Evolutionary conservation across 2,329 filamentous ascomycete species (phyloP).

Genomic region (Fusarium pseudoanthophilum): DNA sequence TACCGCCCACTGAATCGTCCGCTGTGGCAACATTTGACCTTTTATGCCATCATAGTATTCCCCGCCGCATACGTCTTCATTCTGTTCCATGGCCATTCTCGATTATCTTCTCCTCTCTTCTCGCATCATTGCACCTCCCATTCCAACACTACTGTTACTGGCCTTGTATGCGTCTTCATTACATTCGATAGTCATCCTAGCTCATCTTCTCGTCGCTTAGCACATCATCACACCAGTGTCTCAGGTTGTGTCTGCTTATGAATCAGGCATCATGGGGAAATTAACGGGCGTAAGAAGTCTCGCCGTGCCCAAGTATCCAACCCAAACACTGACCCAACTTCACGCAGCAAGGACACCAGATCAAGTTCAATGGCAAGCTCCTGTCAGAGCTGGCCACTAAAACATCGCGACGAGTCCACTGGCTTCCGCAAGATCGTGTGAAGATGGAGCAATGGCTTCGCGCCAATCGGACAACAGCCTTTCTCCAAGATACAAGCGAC

Average conservation of each 20-base stretch:
- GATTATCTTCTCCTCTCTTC: background rate
- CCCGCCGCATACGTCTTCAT: background rate
- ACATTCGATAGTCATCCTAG: too few species aligned
- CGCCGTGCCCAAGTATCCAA: background rate
- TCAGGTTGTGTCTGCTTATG: background rate
- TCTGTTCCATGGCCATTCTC: background rate
- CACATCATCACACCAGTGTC: background rate
- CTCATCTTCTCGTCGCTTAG: fast-evolving
- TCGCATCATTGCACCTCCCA: background rate
- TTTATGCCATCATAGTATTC: background rate
- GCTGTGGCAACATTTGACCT: too few species aligned
- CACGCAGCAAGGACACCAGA: background rate
- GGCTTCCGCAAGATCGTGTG: background rate
- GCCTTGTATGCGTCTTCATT: background rate
- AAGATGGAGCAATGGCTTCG: background rate
- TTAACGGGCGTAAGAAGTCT: background rate
- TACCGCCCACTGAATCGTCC: background rate
- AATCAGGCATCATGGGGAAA: background rate
- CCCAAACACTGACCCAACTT: background rate
- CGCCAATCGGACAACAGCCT: background rate
- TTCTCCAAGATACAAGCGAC: background rate
- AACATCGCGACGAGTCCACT: background rate
- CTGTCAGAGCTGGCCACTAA: background rate
- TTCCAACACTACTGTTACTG: background rate
- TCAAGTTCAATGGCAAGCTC: background rate